phyloP scores from a whole-genome alignment of 2,329 filamentous ascomycete species.

The Stagonosporopsis tanaceti region DNA sequence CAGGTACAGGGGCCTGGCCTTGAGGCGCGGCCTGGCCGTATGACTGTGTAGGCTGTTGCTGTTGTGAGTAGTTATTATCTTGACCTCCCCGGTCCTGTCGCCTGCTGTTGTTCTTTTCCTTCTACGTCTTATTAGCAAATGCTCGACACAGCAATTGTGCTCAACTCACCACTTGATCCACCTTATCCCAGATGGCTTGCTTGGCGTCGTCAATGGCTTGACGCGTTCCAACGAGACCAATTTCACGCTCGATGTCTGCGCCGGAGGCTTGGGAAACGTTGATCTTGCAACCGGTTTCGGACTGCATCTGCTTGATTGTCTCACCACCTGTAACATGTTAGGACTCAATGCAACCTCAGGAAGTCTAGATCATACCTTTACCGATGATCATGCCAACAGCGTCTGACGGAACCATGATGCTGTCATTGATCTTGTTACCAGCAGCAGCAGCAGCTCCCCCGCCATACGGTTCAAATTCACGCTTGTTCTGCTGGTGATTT shows the following conservation, averaged over 20 bases:
- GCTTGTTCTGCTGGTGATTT: constrained; percentile 30
- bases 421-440: constrained; percentile 75
- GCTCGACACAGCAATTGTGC: neutral
- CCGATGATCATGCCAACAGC: constrained; percentile 97
- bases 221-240: constrained; percentile 80
- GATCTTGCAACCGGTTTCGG: constrained; percentile 88
- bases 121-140: constrained; percentile 47
- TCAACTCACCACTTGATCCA: constrained; percentile 80
- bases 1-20: constrained; percentile 37
- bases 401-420: constrained; percentile 85
- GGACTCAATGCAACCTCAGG: constrained; percentile 3
- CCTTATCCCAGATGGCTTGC: constrained; percentile 87
- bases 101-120: constrained; percentile 55
- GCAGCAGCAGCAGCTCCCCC: constrained; percentile 54
- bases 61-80: constrained; percentile 58
- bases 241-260: constrained; percentile 83
- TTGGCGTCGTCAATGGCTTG: constrained; percentile 84
- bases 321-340: constrained; percentile 68
- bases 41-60: constrained; percentile 47
- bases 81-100: constrained; percentile 52
- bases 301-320: constrained; percentile 94
- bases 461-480: constrained; percentile 46
- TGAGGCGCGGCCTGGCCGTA: constrained; percentile 47
- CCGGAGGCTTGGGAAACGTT: constrained; percentile 86
- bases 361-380: constrained; percentile 64